phyloP scores from a whole-genome alignment of 169 alveolate species.

The Eimeria maxima region DNA sequence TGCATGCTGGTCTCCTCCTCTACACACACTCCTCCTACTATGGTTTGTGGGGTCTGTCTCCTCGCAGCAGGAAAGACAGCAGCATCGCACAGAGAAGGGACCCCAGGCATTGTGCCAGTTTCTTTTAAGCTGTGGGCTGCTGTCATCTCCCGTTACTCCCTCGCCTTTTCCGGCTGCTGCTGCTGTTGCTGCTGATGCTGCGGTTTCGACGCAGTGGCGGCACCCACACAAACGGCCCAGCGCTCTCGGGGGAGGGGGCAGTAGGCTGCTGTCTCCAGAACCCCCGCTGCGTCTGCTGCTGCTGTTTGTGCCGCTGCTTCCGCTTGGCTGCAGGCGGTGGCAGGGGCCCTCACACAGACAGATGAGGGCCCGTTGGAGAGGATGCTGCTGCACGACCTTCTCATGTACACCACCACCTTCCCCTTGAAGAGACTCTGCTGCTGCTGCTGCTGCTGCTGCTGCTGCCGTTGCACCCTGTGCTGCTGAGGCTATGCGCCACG shows the following conservation, averaged over 20 bases:
- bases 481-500: slow-evolving; percentile 45
- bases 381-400: slow-evolving; percentile 32
- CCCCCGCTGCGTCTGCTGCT: slow-evolving; percentile 12
- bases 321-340: background rate
- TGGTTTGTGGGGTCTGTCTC: slow-evolving; percentile 16
- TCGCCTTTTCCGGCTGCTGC: background rate
- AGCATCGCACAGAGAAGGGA: slow-evolving; percentile 41
- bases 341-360: slow-evolving; percentile 51
- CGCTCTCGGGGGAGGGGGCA: slow-evolving; percentile 40
- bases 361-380: slow-evolving; percentile 16
- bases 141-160: background rate
- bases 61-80: slow-evolving; percentile 60
- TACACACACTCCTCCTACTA: background rate
- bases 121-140: background rate
- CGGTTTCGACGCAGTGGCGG: background rate
- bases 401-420: background rate
- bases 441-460: slow-evolving; percentile 58
- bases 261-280: slow-evolving; percentile 7
- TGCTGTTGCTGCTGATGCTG: slow-evolving; percentile 3
- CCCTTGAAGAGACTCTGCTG: slow-evolving; percentile 31
- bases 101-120: slow-evolving; percentile 52
- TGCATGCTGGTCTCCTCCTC: background rate
- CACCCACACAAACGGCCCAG: slow-evolving; percentile 24
- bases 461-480: slow-evolving; percentile 33
- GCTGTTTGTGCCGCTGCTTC: slow-evolving; percentile 13